Base-by-base conservation (phyloP, 2,329 filamentous ascomycete genomes). In the Hypoxylon sp. region DNA sequence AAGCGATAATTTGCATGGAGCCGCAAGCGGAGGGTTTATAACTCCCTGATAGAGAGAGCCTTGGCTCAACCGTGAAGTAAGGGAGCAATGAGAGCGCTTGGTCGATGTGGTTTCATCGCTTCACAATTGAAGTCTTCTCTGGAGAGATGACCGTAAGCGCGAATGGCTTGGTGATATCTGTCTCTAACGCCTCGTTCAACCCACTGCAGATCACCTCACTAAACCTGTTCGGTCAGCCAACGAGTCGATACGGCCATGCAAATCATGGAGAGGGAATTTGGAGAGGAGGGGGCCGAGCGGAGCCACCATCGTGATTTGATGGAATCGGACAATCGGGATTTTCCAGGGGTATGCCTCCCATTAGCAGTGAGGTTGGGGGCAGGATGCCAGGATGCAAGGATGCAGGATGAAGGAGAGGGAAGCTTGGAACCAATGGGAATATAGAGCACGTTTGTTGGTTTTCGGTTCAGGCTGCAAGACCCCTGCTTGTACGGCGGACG, bases 401-500 rank as follows among this genome's bases (percentile, higher is more conserved):
- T 66, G 53, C 54, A 41, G 41, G 27, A 66, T 66, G 59, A 56
- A 69, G 62, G 63, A 53, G 57, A 57, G 50, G 30, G 21, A 12
- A 16, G 25, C 30, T 34, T n/a, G 39, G 37, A 41, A 52, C 71
- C 70, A 73, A 65, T 73, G 56, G 68, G 65, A 53, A 7, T 27
- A 47, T 60, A 47, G 56, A 69, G 71, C 71, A 72, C 71, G 39
- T 63, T 30, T 60, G 21, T 50, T 59, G 23, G 59, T n/a, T 43
- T 53, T 57, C 56, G 53, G 53, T 62, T 63, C 57, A 46, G 65
- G 45, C 64, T 73, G 69, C 67, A 67, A 37, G 39, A 43, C 53
- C 69, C 68, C 48, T 72, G 68, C 39, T 61, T n/a, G n/a, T n/a
- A n/a, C n/a, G n/a, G n/a, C n/a, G n/a, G n/a, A n/a, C n/a, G n/a